phyloP scores from a whole-genome alignment of 208 protist species.

The Acanthamoeba rhysodes region DNA sequence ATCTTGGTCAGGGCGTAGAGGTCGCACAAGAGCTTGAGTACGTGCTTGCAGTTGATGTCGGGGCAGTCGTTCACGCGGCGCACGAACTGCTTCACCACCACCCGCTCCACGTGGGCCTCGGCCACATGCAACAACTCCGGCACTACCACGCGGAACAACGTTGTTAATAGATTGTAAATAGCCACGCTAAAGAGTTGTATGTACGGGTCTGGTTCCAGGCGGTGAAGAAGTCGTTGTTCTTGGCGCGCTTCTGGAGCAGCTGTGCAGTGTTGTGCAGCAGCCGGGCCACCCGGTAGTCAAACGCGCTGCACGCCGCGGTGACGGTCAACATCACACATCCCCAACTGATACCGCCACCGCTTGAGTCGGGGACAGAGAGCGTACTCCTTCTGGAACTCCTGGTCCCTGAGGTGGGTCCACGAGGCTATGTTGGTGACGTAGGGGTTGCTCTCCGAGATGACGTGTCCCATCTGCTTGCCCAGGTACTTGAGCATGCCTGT shows the following conservation, averaged over 20 bases:
- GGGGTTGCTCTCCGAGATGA: constrained; percentile 51
- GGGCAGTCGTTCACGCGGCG: constrained; percentile 43
- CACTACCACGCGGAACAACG: not conserved
- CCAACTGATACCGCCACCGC: no score
- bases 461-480: constrained; percentile 39
- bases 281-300: constrained; percentile 30
- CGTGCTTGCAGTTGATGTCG: constrained; percentile 27
- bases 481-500: constrained; percentile 55
- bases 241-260: constrained; percentile 44
- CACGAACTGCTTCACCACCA: constrained; percentile 59
- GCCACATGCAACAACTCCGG: constrained; percentile 36
- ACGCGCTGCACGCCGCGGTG: not conserved
- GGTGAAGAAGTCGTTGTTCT: constrained; percentile 48
- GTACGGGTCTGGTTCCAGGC: constrained; percentile 52
- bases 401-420: constrained; percentile 19
- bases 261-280: constrained; percentile 29
- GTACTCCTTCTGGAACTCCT: constrained; percentile 56
- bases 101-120: constrained; percentile 52
- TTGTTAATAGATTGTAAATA: no score
- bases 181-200: not conserved
- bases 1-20: constrained; percentile 64
- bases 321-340: no score
- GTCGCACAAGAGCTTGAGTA: constrained; percentile 62
- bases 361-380: not conserved
- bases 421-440: constrained; percentile 22